A percentile compares a stretch with the other conserved stretches of the same genome.
Evolutionary conservation across 495 filamentous ascomycete species (phyloP).

Genomic region (Penicilliopsis zonata): DNA sequence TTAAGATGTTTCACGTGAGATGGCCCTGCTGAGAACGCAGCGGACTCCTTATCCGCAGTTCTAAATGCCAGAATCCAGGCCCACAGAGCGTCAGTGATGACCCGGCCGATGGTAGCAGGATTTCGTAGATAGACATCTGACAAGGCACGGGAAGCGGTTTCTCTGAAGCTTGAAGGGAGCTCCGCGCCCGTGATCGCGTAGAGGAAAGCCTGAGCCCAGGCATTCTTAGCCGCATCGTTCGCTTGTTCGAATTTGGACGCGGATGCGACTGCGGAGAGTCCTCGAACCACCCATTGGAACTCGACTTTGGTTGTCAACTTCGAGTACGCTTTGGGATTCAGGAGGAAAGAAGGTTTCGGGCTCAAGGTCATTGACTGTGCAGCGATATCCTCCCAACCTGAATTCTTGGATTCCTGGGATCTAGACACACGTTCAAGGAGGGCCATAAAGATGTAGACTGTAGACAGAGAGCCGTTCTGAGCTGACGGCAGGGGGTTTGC

Average conservation of each 20-base stretch:
- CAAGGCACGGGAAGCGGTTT: conserved; percentile 44
- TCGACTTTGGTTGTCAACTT: conserved; percentile 65
- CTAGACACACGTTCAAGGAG: conserved; percentile 30
- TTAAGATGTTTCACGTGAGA: conserved; percentile 40
- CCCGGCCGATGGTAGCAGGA: conserved; percentile 39
- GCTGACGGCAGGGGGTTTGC: conserved; percentile 64
- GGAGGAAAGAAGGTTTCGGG: conserved; percentile 72
- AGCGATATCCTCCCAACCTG: conserved; percentile 36
- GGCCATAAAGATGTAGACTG: conserved; percentile 61
- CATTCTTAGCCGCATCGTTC: conserved; percentile 28
- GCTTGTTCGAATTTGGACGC: conserved; percentile 20
- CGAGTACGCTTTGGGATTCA: conserved; percentile 72
- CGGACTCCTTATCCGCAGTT: conserved; percentile 61
- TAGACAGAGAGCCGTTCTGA: conserved; percentile 63
- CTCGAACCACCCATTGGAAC: conserved; percentile 59
- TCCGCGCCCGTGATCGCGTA: conserved; percentile 55
- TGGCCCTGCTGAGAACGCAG: conserved; percentile 55
- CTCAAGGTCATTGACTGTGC: conserved; percentile 50
- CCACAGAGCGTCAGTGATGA: conserved; percentile 68
- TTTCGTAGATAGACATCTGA: conserved; percentile 43
- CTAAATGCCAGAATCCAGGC: conserved; percentile 59
- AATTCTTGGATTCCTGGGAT: conserved; percentile 18
- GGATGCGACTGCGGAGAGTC: conserved; percentile 49
- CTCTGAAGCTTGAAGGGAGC: conserved; percentile 45
- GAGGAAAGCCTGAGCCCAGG: conserved; percentile 75